Evolutionary conservation across 176 grass and related monocot species (phyloP), one percentile per base, ranked within the genome.

Genomic region (Zizania latifolia): DNA sequence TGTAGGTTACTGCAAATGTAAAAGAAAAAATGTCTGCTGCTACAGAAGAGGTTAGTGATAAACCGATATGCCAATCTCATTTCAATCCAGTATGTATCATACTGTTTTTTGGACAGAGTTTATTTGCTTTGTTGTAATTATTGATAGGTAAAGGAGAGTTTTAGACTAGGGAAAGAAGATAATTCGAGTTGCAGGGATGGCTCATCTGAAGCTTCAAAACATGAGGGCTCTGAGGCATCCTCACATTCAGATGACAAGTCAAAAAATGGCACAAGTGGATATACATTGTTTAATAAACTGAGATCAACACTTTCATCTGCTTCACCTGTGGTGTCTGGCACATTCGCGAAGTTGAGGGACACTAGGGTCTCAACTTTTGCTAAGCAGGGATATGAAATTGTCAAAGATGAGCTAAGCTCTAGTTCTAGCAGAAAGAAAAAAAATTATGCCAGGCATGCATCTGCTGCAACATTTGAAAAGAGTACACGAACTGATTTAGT

Each of bases 401-500:
- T 93, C 54, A 93, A 93, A 81, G 86, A 89, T 62, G 90, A 93
- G 58, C 82, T 93, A 64, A 89, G 81, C 31, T 36, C 90, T 75
- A 84, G 56, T 36, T 59, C 90, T 83, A 78, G 71, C 23, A 84
- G 77, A 83, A 93, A 84, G 54, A 93, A 86, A 50, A 88, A 68
- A 71, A 81, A 81, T 65, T 77, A 82, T 61, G 72, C 82, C 70
- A 72, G 83, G 60, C 82, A 80, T 75, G 72, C 62, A 46, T 89
- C 77, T 71, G 61, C 86, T 78, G 78, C 68, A 65, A 62, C 78
- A 29, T 76, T 78, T 66, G 85, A 88, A 82, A 93, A 76, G 79
- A 87, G 85, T 77, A 21, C 79, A 72, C 82, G 79, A 72, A 82
- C 79, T 67, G 94, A 97, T 67, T 62, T 97, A 62, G 86, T 92